phyloP scores from a whole-genome alignment of 768 basidiomycete species.

The Kwoniella pini region DNA sequence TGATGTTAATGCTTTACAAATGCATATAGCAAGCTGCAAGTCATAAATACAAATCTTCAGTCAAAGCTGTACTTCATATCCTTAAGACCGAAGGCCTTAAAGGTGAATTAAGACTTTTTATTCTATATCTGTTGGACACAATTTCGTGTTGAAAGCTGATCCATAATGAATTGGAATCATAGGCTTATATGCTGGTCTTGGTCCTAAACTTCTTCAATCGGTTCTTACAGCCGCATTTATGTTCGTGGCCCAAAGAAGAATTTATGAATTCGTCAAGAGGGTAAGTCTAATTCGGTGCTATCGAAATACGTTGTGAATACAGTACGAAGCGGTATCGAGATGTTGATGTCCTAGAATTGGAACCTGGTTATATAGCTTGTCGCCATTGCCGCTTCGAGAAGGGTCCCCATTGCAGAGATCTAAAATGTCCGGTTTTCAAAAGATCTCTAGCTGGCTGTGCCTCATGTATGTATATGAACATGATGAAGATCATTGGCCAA shows the following conservation, averaged over 20 bases:
- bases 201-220: conserved; percentile 85
- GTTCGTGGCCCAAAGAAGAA: conserved; percentile 81
- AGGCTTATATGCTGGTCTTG: conserved; percentile 83
- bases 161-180: conserved; percentile 11
- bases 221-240: conserved; percentile 91
- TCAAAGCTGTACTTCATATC: conserved; percentile 77
- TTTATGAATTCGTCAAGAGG: conserved; percentile 55
- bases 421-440: neutral
- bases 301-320: no score
- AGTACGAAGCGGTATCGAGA: neutral
- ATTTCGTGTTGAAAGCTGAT: no score
- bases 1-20: no score
- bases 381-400: neutral
- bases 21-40: conserved; percentile 62
- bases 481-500: no score
- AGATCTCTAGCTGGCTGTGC: no score
- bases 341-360: neutral
- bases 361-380: neutral
- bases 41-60: conserved; percentile 70
- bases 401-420: neutral
- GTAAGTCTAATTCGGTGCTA: conserved; percentile 23
- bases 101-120: conserved; percentile 29
- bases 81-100: conserved; percentile 66
- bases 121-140: no score
- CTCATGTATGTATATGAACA: no score